Evolutionary conservation across 1,139 yeast genomes (phyloP).

Genomic region (Candida albicans): DNA sequence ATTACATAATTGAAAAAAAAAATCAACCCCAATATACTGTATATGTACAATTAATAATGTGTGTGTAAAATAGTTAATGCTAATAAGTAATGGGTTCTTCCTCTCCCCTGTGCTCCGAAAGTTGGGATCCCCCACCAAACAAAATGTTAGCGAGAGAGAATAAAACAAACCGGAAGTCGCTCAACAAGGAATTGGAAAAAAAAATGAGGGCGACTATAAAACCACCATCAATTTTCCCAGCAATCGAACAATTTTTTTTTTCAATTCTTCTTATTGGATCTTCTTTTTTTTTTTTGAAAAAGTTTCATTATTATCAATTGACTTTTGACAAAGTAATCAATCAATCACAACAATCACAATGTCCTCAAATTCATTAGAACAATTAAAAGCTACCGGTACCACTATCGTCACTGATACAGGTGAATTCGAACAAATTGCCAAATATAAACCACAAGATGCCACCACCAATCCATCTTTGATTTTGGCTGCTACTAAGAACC

Average conservation of each 20-base stretch:
- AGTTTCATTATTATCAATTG: slow-evolving; percentile 1
- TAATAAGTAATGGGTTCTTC: too few species aligned
- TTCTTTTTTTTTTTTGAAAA: not conserved
- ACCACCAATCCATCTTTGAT: slow-evolving; percentile 98
- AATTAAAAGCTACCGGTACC: slow-evolving; percentile 93
- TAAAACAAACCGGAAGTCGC: not conserved
- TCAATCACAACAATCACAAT: slow-evolving; percentile 6
- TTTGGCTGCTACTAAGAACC: slow-evolving; percentile 90
- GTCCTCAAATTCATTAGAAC: slow-evolving; percentile 74
- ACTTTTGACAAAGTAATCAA: not conserved
- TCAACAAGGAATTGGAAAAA: not conserved
- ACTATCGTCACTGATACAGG: slow-evolving; percentile 98
- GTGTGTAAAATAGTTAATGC: not conserved
- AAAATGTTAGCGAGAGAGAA: not conserved
- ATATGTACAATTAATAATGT: too few species aligned
- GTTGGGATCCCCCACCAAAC: slow-evolving; percentile 1
- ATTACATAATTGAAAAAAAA: not conserved
- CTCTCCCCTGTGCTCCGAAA: slow-evolving; percentile 6
- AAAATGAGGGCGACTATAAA: slow-evolving; percentile 3
- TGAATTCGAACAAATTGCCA: slow-evolving; percentile 96
- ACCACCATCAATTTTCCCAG: slow-evolving; percentile 2
- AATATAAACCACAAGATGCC: slow-evolving; percentile 98
- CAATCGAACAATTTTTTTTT: not conserved
- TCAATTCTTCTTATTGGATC: not conserved
- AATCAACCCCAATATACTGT: not conserved